Percentiles rank a stretch among this genome's conserved stretches.
These are phyloP conservation scores for Populus hybrid DNA, from an alignment of 441 rosid genomes.

Conservation along the genomic window DNA sequence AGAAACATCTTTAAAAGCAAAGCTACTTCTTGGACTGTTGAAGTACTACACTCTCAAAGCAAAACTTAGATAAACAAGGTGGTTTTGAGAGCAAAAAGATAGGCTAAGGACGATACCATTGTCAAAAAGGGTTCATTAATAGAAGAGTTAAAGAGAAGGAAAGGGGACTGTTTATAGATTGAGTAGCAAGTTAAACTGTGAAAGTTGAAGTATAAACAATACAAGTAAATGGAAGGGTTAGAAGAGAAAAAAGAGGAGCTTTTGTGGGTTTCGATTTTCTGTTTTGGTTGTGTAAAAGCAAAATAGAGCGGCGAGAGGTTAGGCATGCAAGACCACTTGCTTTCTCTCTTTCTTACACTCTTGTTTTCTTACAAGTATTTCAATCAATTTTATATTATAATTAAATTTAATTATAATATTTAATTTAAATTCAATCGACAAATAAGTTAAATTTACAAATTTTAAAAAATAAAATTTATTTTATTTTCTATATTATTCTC, in stretches of 20 bases:
- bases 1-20: neutral
- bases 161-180: neutral
- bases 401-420: no score
- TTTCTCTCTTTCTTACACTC: constrained; percentile 13
- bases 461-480: no score
- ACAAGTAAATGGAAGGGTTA: neutral
- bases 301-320: constrained; percentile 29
- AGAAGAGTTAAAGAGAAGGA: neutral
- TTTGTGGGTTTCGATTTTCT: constrained; percentile 2
- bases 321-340: constrained; percentile 52
- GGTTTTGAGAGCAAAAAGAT: neutral
- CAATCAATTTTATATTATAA: no score
- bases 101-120: neutral
- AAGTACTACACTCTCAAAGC: neutral
- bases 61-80: neutral
- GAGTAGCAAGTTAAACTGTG: neutral
- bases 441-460: no score
- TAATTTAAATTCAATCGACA: no score
- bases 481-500: no score
- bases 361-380: no score
- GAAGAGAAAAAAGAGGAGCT: neutral
- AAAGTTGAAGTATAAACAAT: neutral
- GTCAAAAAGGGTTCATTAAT: neutral
- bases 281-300: constrained; percentile 28
- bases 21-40: neutral